A percentile compares a stretch with the other conserved stretches of the same genome.
Conservation (phyloP, 345 rosid species). For the Schrenkiella parvula region DNA sequence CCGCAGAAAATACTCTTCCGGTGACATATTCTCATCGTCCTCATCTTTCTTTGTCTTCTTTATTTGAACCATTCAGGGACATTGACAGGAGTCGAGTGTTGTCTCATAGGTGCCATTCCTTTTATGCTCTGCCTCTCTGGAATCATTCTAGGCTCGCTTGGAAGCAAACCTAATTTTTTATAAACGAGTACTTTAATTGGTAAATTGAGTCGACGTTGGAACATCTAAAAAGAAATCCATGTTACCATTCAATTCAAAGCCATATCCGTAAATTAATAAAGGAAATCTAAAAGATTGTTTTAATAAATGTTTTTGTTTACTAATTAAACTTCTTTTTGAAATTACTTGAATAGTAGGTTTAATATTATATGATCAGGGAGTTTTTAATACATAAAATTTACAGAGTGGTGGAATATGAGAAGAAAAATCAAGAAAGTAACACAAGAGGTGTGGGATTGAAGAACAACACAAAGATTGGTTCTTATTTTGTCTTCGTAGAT, state of each 20-base stretch:
- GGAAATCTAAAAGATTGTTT: too few relatives aligned
- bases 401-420: background rate
- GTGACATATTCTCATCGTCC: conserved; percentile 49
- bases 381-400: background rate
- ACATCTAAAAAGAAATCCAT: too few relatives aligned
- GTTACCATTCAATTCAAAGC: too few relatives aligned
- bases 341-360: background rate
- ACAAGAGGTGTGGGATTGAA: conserved; percentile 22
- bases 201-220: too few relatives aligned
- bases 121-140: conserved; percentile 34
- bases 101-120: conserved; percentile 30
- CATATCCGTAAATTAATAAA: too few relatives aligned
- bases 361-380: background rate
- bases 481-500: conserved; percentile 24
- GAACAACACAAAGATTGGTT: conserved; percentile 22
- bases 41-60: conserved; percentile 34
- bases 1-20: conserved; percentile 64
- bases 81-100: conserved; percentile 66
- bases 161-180: too few relatives aligned
- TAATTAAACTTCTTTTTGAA: too few relatives aligned
- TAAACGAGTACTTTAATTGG: too few relatives aligned
- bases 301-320: too few relatives aligned
- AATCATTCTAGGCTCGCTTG: conserved; percentile 53
- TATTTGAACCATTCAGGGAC: conserved; percentile 44
- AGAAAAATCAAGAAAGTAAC: conserved; percentile 23